Evolutionary conservation across 192 early-diverging fungal genomes (phyloP), one percentile per base, ranked within the genome.

Genomic region (Helicostylum pulchrum): DNA sequence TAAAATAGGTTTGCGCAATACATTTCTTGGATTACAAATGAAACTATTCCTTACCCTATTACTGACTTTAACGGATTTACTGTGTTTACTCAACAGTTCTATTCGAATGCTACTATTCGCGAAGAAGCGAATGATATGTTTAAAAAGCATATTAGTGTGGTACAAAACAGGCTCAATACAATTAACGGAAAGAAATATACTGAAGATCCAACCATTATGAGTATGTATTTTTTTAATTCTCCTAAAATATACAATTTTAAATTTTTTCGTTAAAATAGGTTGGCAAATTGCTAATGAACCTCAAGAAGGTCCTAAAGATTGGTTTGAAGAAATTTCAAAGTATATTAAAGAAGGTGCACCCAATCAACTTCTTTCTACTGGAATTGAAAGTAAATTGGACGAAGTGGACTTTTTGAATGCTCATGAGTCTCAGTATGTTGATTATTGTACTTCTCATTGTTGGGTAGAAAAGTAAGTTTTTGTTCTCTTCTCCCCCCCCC

Each of bases 261-360:
- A 48, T 17, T 48, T 48, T 15, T 19, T 15, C 17, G 10, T 48
- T 15, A 47, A 19, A 56, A 36, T 39, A 63, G 79, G 84, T 3
- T 89, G 87, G 86, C 85, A 89, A 73, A 76, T 88, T 55, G 81
- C 81, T 59, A 89, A 89, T 74, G 88, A 89, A 69, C 88, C 88
- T 7, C 86, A 87, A 72, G 43, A 63, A 10, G 75, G 76, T 15
- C 64, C 64, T 5, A 36, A 44, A n/a, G 54, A 59, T 46, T 89
- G 87, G 87, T 79, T 80, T 42, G 61, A 82, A 30, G 71, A 71
- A 0, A 77, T 75, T 23, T 81, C 87, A 14, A 36, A 43, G 9
- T 74, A 66, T 12, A 81, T 89, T 50, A 78, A 73, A 61, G 31
- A 67, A 19, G 54, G 83, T n/a, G 80, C 77, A n/a, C 62, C 76